Evolutionary conservation across 2,329 filamentous ascomycete species (phyloP), one percentile per base, ranked within the genome.

Genomic region (Paecilomyces sp.): DNA sequence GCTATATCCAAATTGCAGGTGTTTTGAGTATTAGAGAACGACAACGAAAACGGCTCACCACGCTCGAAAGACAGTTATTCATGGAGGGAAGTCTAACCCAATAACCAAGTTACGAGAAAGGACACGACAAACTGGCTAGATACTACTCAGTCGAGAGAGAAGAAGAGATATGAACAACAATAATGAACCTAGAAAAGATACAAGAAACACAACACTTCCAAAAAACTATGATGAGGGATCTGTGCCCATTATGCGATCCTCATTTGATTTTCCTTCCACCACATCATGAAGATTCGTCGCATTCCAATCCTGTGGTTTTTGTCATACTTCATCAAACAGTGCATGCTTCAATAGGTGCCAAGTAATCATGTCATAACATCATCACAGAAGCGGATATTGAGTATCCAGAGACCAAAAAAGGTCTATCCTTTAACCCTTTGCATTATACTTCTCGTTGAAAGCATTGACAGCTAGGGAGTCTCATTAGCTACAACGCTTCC

Each of bases 371-470:
- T 47, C 41, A 47, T 47, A 47, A 47, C 41, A 47, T 47, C 41
- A 47, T 47, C 41, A 53, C 22, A 53, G 51, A 53, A 53, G 28
- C 9, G 25, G 22, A 28, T 28, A 28, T 28, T 28, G 25, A 28
- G 22, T 4, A 9, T 22, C 3, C 7, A 53, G 28, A 6, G 7
- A 2, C 11, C n/a, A 25, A 24, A 12, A 12, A 3, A 28, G 1
- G 22, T 18, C 12, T 24, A 11, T 53, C 25, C 5, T 47, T 58
- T 54, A 81, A 61, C 83, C 83, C 72, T 84, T 85, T 18, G 83
- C 83, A 73, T 85, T 86, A 77, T 85, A 87, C 70, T 82, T 83
- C 68, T 87, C 85, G 69, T 88, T 88, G 71, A 85, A 88, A 57
- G 85, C 84, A 77, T 87, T 87, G 33, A 87, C 85, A 64, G 85